phyloP scores from a whole-genome alignment of 768 basidiomycete genomes.

The Serendipita vermifera region DNA sequence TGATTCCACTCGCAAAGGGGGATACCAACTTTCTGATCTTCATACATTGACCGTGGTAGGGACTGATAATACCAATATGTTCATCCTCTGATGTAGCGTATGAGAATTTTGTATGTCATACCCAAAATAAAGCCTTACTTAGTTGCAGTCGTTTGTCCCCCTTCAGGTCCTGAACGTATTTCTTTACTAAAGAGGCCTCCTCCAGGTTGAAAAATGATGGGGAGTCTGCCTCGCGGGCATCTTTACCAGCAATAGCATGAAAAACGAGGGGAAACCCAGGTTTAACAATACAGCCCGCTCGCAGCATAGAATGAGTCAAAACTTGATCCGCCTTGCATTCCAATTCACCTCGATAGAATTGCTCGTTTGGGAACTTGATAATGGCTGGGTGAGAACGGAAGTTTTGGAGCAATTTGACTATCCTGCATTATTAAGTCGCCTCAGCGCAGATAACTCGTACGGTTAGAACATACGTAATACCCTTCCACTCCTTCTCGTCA shows the following conservation, averaged over 20 bases:
- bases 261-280: slow-evolving; percentile 49
- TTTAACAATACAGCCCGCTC: slow-evolving; percentile 31
- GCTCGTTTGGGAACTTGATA: slow-evolving; percentile 45
- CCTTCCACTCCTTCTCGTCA: slow-evolving; percentile 13
- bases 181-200: slow-evolving; percentile 41
- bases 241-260: slow-evolving; percentile 45
- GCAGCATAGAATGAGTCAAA: slow-evolving; percentile 30
- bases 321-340: slow-evolving; percentile 31
- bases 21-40: slow-evolving; percentile 34
- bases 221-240: slow-evolving; percentile 51
- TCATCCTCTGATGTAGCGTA: slow-evolving; percentile 32
- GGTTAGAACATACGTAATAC: slow-evolving; percentile 16
- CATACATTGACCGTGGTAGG: slow-evolving; percentile 46
- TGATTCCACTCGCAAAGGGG: slow-evolving; percentile 26
- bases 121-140: slow-evolving; percentile 15
- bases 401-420: slow-evolving; percentile 51
- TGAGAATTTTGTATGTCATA: slow-evolving; percentile 31
- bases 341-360: slow-evolving; percentile 46
- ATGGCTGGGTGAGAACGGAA: slow-evolving; percentile 53
- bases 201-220: slow-evolving; percentile 62
- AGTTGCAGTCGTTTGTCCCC: slow-evolving; percentile 20
- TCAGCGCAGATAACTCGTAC: no score
- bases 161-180: slow-evolving; percentile 30
- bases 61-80: slow-evolving; percentile 49
- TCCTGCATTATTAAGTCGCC: slow-evolving; percentile 24